These are phyloP conservation scores for Radiomyces spectabilis DNA, from an alignment of 192 early-diverging fungal genomes.

Conservation along the genomic window DNA sequence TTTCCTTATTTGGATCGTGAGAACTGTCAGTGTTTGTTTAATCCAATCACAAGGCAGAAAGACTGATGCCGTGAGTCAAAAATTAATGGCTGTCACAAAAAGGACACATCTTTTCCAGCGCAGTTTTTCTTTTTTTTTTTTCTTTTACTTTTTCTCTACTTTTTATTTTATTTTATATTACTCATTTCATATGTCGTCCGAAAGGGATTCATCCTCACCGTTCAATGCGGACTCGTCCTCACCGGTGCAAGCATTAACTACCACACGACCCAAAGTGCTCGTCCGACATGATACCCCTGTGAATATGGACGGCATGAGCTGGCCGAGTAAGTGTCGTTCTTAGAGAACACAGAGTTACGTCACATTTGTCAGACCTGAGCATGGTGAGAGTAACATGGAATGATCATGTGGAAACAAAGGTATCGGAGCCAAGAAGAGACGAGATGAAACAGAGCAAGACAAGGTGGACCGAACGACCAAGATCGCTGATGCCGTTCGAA, in stretches of 20 bases:
- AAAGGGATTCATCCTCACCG: too few species aligned
- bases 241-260: background rate
- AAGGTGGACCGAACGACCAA: slow-evolving; percentile 61
- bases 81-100: too few species aligned
- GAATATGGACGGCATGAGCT: slow-evolving; percentile 69
- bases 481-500: slow-evolving; percentile 80
- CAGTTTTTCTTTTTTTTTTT: slow-evolving; percentile 1
- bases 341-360: background rate
- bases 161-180: background rate
- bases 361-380: too few species aligned
- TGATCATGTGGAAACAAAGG: too few species aligned
- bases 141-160: background rate
- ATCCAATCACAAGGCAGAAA: background rate
- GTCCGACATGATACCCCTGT: slow-evolving; percentile 33
- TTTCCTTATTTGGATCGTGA: background rate
- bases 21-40: background rate
- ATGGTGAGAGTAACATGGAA: too few species aligned
- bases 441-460: slow-evolving; percentile 72
- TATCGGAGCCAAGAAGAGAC: slow-evolving; percentile 71
- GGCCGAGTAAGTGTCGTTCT: slow-evolving; percentile 70
- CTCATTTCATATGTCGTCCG: too few species aligned
- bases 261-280: too few species aligned
- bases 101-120: background rate
- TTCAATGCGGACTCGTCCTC: too few species aligned
- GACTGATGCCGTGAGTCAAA: background rate